Evolutionary conservation across 805 yeast genomes (phyloP).

Genomic region (Ogataea naganishii): DNA sequence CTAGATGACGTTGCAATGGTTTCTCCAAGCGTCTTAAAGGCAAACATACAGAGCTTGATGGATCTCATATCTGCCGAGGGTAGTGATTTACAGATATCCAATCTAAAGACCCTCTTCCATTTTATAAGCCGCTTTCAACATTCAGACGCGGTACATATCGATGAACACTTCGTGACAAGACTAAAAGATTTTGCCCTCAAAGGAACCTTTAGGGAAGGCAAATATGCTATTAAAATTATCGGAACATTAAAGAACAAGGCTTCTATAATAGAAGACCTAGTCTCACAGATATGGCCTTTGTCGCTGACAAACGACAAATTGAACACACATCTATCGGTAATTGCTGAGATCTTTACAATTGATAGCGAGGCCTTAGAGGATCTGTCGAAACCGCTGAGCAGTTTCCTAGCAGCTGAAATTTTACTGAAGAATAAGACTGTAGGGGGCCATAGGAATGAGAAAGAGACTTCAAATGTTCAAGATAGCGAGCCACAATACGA

Average conservation of each 20-base stretch:
- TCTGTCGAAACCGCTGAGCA: conserved; percentile 48
- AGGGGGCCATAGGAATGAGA: conserved; percentile 21
- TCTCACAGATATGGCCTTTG: conserved; percentile 42
- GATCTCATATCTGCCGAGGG: conserved; percentile 23
- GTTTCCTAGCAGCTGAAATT: conserved; percentile 51
- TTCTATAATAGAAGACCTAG: conserved; percentile 28
- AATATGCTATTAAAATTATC: conserved; percentile 52
- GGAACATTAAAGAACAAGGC: conserved; percentile 38
- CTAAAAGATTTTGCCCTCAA: conserved; percentile 36
- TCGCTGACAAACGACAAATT: conserved; percentile 27
- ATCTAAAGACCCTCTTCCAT: no score
- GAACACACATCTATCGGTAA: conserved; percentile 47
- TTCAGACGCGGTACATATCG: conserved; percentile 28
- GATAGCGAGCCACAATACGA: conserved; percentile 23
- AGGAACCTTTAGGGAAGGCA: conserved; percentile 57
- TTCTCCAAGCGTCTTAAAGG: conserved; percentile 56
- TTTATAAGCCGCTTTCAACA: not conserved
- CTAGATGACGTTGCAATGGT: conserved; percentile 50
- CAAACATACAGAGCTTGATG: conserved; percentile 45
- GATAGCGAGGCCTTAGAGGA: conserved; percentile 39
- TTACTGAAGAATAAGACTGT: conserved; percentile 41
- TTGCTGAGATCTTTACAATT: conserved; percentile 49
- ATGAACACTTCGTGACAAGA: conserved; percentile 32
- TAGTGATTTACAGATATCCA: no score
- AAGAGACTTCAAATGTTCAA: conserved; percentile 35